A percentile compares a stretch with the other conserved stretches of the same genome.
Evolutionary conservation across 2,329 filamentous ascomycete genomes (phyloP).

Genomic region (Aspergillus bombycis): DNA sequence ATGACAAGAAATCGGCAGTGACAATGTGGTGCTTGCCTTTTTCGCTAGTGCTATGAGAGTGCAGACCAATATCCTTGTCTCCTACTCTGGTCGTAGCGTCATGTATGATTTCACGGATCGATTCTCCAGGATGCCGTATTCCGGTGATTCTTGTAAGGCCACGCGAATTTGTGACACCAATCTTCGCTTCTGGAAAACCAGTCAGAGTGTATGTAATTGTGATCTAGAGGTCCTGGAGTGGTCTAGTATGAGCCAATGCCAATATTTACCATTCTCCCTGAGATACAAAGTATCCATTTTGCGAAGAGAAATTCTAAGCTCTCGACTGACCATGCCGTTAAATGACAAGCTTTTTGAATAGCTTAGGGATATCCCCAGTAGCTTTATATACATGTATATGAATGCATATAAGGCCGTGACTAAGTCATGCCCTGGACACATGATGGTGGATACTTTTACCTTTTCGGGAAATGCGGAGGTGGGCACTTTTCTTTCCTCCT

Average conservation of each 20-base stretch:
- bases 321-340: not conserved
- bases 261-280: not conserved
- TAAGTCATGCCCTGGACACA: not conserved
- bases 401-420: not conserved
- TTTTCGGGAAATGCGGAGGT: slow-evolving; percentile 27
- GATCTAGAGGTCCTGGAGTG: not conserved
- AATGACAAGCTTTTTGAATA: not conserved
- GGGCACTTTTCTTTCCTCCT: slow-evolving; percentile 21
- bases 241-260: not conserved
- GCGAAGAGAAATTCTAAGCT: not conserved
- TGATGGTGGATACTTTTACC: slow-evolving; percentile 35
- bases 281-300: not conserved
- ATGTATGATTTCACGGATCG: slow-evolving; percentile 37
- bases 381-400: not conserved
- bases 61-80: slow-evolving; percentile 31
- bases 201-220: slow-evolving; percentile 25
- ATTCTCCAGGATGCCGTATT: slow-evolving; percentile 33
- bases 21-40: slow-evolving; percentile 22
- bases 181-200: slow-evolving; percentile 35
- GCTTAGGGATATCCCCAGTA: not conserved
- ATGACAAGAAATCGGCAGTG: slow-evolving; percentile 34
- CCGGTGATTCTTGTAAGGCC: slow-evolving; percentile 42
- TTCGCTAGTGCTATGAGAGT: slow-evolving; percentile 14
- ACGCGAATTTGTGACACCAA: slow-evolving; percentile 39
- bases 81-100: slow-evolving; percentile 34